Evolutionary conservation across 805 yeast species (phyloP), one percentile per base, ranked within the genome.

Genomic region (Zygosaccharomyces gambellarensis): DNA sequence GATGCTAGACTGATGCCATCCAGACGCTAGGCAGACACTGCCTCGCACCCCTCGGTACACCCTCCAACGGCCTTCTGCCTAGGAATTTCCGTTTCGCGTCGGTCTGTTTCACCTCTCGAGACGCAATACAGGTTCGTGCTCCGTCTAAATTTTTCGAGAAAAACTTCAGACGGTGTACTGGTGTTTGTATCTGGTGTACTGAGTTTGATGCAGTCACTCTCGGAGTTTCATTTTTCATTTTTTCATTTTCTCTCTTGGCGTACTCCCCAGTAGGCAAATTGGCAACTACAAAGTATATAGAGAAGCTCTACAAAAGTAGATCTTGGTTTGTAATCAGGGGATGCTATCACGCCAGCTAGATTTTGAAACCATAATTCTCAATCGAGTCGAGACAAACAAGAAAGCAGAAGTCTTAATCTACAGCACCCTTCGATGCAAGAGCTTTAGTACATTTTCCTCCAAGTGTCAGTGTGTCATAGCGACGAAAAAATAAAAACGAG

Each of bases 391-490:
- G 28, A 25, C 17, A 17, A 25, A 6, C 9, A 5, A 25, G 9
- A 8, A 25, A 25, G 28, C 28, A 25, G 2, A 8, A 8, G 9
- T 25, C 28, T 5, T 25, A 17, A 17, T 25, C 28, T 65, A 5
- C 50, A 48, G 2, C 59, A 64, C 52, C 59, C 72, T 36, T 74
- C 87, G 44, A 95, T 87, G 69, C 69, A 77, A 77, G 58, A 87
- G 95, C 21, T 89, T 90, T 64, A 78, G 83, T 63, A 70, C 79
- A 1, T 92, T 96, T 23, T 96, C 95, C 9, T 86, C 81, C 71
- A 71, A 40, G 14, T 23, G 43, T 21, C 14, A 40, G 21, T 27
- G 43, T 40, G 27, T 14, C 32, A 32, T 22, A 4, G 17, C 34
- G 34, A 25, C 28, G 9, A 25, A 25, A 25, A 25, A 25, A 25